phyloP scores from a whole-genome alignment of 2,329 filamentous ascomycete species.

The Cladophialophora immunda region DNA sequence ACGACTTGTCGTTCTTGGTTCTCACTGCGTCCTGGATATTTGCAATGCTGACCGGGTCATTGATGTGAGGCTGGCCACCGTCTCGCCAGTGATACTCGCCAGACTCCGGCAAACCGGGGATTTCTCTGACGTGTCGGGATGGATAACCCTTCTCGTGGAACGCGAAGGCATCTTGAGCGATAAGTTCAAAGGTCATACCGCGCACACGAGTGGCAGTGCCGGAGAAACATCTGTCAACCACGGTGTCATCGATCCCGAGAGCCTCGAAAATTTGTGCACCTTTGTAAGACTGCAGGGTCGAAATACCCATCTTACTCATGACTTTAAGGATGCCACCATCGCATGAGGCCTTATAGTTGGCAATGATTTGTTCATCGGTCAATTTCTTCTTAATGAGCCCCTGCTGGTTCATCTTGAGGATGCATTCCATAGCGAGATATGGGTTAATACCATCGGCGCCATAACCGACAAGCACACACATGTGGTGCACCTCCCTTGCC shows the following conservation, averaged over 20 bases:
- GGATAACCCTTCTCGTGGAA: constrained; percentile 95
- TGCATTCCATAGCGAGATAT: constrained; percentile 94
- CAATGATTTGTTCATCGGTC: constrained; percentile 80
- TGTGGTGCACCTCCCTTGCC: constrained; percentile 96
- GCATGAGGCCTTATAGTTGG: constrained; percentile 96
- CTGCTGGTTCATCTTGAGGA: constrained; percentile 94
- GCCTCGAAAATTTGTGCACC: constrained; percentile 98
- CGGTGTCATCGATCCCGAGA: constrained; percentile 87
- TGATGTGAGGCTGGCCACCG: constrained; percentile 92
- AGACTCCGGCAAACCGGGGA: constrained; percentile 86
- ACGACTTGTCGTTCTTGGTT: constrained; percentile 98
- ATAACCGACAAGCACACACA: constrained; percentile 97
- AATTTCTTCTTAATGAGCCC: constrained; percentile 91
- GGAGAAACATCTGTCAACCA: constrained; percentile 93
- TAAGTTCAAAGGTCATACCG: constrained; percentile 90
- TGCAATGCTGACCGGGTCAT: constrained; percentile 92
- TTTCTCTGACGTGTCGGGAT: constrained; percentile 75
- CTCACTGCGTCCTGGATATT: constrained; percentile 97
- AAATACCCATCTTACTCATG: constrained; percentile 99
- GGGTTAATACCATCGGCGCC: constrained; percentile 94
- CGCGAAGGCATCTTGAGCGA: constrained; percentile 92
- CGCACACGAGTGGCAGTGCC: constrained; percentile 94
- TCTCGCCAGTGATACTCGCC: constrained; percentile 99
- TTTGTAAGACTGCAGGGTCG: constrained; percentile 94
- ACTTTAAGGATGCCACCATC: constrained; percentile 97